Percentiles rank a stretch among this genome's conserved stretches.
Conservation (phyloP, 2,329 filamentous ascomycete genomes). For the Ampelomyces quisqualis region DNA sequence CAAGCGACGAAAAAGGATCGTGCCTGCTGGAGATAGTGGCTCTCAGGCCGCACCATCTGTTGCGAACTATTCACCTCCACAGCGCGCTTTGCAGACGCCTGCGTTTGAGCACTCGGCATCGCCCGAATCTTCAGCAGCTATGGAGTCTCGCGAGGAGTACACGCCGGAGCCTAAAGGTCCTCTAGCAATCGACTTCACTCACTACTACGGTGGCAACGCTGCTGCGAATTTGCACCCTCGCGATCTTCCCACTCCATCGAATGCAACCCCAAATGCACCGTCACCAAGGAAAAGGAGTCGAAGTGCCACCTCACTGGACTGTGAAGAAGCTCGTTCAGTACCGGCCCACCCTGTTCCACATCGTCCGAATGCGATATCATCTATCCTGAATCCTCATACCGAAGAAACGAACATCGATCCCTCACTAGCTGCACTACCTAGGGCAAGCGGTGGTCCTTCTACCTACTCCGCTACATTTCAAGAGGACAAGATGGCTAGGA, state of each 20-base stretch:
- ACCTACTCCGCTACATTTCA: constrained; percentile 18
- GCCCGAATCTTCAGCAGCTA: constrained; percentile 33
- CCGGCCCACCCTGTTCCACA: constrained; percentile 28
- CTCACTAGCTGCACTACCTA: constrained; percentile 26
- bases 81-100: constrained; percentile 30
- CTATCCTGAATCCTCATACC: constrained; percentile 34
- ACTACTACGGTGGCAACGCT: constrained; percentile 27
- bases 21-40: constrained; percentile 65
- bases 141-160: constrained; percentile 33
- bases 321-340: constrained; percentile 22
- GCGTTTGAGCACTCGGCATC: constrained; percentile 38
- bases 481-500: constrained; percentile 33
- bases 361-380: constrained; percentile 38
- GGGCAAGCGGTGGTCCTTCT: constrained; percentile 21
- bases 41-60: constrained; percentile 33
- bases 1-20: constrained; percentile 91
- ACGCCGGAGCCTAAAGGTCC: constrained; percentile 34
- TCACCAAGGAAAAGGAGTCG: constrained; percentile 41
- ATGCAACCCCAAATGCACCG: constrained; percentile 21
- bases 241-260: constrained; percentile 11
- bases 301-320: constrained; percentile 34
- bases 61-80: constrained; percentile 33
- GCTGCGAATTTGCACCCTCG: constrained; percentile 18
- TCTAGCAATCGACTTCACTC: constrained; percentile 42
- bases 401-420: constrained; percentile 39